These are phyloP conservation scores for Ottelia alismoides DNA, from an alignment of 106 monocot species.

Conservation along the genomic window DNA sequence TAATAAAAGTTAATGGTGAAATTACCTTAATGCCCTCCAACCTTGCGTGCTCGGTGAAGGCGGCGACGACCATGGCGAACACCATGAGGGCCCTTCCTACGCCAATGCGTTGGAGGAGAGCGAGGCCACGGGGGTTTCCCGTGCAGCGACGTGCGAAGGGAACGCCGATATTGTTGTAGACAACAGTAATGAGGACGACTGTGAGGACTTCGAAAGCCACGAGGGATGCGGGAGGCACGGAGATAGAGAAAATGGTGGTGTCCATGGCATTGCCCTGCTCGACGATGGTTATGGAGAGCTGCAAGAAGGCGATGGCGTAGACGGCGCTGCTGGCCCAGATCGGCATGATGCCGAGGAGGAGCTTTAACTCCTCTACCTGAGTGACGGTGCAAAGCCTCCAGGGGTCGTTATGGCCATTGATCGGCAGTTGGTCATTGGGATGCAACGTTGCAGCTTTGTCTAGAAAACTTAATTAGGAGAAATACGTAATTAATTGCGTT, in stretches of 20 bases:
- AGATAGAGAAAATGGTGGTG: slow-evolving; percentile 26
- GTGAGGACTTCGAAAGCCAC: slow-evolving; percentile 45
- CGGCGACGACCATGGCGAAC: slow-evolving; percentile 42
- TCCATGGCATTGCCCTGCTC: slow-evolving; percentile 48
- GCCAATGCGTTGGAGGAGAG: slow-evolving; percentile 50
- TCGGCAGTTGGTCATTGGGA: too few species aligned
- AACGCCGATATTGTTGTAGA: slow-evolving; percentile 34
- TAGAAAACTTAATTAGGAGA: not conserved
- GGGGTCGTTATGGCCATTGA: too few species aligned
- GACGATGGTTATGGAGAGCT: slow-evolving; percentile 35
- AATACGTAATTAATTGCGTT: too few species aligned
- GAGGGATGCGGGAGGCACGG: slow-evolving; percentile 52
- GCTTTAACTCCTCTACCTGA: too few species aligned
- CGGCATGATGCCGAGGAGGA: too few species aligned
- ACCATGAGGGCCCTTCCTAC: slow-evolving; percentile 38
- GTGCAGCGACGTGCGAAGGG: slow-evolving; percentile 24
- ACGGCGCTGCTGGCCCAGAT: too few species aligned
- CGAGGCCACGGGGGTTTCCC: slow-evolving; percentile 36
- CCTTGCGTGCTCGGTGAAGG: slow-evolving; percentile 28
- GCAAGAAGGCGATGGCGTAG: slow-evolving; percentile 23
- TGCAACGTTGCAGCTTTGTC: not conserved
- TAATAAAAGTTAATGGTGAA: too few species aligned
- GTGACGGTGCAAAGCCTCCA: too few species aligned
- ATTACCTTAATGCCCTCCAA: slow-evolving; percentile 14
- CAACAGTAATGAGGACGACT: slow-evolving; percentile 40